Percentiles rank a stretch among this genome's conserved stretches.
Conservation (phyloP, 148 eudicot genomes). For the Talinum fruticosum region DNA sequence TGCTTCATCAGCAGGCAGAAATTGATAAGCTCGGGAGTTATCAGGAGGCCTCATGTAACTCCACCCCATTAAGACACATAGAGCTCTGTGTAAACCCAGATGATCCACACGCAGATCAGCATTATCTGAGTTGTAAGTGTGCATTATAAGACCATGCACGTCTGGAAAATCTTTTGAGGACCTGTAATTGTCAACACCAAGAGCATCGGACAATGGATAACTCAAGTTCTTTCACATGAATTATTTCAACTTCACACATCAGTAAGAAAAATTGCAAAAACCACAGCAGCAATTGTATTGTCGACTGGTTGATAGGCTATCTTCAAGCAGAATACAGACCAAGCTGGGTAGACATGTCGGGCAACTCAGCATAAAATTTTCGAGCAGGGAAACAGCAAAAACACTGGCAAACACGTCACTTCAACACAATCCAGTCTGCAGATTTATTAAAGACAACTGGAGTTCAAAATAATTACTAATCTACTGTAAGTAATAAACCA, state of each 20-base stretch:
- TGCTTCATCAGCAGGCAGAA: slow-evolving; percentile 70
- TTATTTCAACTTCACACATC: slow-evolving; percentile 12
- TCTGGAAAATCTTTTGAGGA: slow-evolving; percentile 82
- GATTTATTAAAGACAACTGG: background rate
- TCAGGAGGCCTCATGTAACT: slow-evolving; percentile 78
- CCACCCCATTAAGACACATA: slow-evolving; percentile 96
- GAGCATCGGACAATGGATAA: slow-evolving; percentile 36
- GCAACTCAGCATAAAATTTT: background rate
- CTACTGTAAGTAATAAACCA: background rate
- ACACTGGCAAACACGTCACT: background rate
- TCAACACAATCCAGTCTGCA: no score
- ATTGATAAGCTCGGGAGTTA: slow-evolving; percentile 70
- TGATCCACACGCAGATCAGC: slow-evolving; percentile 73
- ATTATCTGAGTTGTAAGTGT: slow-evolving; percentile 71
- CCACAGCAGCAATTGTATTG: background rate
- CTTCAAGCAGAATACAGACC: slow-evolving; percentile 9
- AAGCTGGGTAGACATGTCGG: background rate
- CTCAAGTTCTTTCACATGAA: slow-evolving; percentile 29
- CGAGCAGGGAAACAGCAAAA: background rate
- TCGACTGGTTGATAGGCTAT: background rate
- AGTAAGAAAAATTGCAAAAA: background rate
- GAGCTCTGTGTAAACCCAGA: slow-evolving; percentile 93
- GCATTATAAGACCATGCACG: slow-evolving; percentile 85
- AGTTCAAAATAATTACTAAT: background rate
- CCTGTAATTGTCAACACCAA: slow-evolving; percentile 78